Base-by-base conservation (phyloP, 2,329 filamentous ascomycete species). In the Knoxdaviesia capensis region DNA sequence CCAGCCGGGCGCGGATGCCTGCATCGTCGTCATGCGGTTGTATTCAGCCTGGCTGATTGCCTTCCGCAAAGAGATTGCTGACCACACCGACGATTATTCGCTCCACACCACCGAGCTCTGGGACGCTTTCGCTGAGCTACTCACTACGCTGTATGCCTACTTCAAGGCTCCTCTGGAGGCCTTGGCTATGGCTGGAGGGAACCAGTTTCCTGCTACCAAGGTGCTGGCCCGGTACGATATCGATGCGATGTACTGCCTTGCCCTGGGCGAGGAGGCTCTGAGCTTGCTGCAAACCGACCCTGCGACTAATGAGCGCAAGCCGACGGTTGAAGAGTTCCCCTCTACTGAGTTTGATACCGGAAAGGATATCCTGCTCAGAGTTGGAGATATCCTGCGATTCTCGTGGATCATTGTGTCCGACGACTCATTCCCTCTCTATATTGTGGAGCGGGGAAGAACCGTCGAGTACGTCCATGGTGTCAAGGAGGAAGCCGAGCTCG, bases 31-130 rank as follows among this genome's bases (percentile, higher is more conserved):
- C n/a, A 11, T 48, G 33, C 42, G 47, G 4, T 36, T 48, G 9
- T 48, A 44, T 30, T 45, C 41, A 11, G 45, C 40, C 28, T 48
- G 47, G 47, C 41, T 48, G 9, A 39, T 47, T n/a, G 31, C 43
- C 28, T 39, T 44, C 35, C 38, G 35, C n/a, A n/a, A 34, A 7
- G 40, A 44, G 6, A 31, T 48, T 31, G 40, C 39, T 34, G 34
- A 41, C 9, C 38, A 38, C 1, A 40, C 41, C 8, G 36, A 39
- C 9, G 39, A 33, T 7, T 36, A 41, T 20, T 43, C 43, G 30
- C 31, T 34, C 28, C n/a, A 39, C 2, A 34, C 46, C 4, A 43
- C 45, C 5, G 31, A 41, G 20, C 43, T 44, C 9, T 40, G 40
- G 30, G 45, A 44, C n/a, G 43, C 44, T 28, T 37, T 47, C 30